These are phyloP conservation scores for Setaria italica DNA, from an alignment of 202 grass and related monocot species.

Conservation along the genomic window DNA sequence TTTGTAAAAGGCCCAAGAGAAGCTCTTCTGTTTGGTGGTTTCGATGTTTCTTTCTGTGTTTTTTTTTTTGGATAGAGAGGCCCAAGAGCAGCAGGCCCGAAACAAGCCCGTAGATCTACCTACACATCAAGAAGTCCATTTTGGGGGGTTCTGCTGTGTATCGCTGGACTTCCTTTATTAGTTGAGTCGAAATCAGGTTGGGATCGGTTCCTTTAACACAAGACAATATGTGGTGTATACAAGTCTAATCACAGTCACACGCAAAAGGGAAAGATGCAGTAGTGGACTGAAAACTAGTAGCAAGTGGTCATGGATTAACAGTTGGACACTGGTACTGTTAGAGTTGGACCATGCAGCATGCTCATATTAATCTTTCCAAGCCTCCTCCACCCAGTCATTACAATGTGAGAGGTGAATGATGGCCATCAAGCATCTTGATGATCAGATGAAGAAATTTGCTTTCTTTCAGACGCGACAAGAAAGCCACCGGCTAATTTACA, in stretches of 20 bases:
- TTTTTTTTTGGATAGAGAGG: not conserved
- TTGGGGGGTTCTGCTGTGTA: not conserved
- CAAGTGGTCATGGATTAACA: not conserved
- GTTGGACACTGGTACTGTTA: not conserved
- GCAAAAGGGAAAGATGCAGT: not conserved
- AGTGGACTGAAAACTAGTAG: not conserved
- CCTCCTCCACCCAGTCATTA: not conserved
- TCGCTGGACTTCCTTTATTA: no score
- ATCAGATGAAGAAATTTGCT: not conserved
- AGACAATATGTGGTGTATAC: not conserved
- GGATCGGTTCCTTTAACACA: slow-evolving; percentile 22
- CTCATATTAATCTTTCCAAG: not conserved
- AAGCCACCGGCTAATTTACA: not conserved
- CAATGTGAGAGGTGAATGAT: not conserved
- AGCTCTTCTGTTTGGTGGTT: no score
- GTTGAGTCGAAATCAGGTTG: not conserved
- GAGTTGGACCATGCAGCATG: not conserved
- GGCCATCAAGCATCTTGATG: not conserved
- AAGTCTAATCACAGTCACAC: not conserved
- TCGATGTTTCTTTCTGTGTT: no score
- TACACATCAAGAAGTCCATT: not conserved
- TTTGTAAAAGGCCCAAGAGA: no score
- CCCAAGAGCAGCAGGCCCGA: not conserved
- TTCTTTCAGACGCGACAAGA: not conserved
- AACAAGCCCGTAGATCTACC: not conserved